Conservation (phyloP, 148 eudicot species). For the Pouteria glomerata region DNA sequence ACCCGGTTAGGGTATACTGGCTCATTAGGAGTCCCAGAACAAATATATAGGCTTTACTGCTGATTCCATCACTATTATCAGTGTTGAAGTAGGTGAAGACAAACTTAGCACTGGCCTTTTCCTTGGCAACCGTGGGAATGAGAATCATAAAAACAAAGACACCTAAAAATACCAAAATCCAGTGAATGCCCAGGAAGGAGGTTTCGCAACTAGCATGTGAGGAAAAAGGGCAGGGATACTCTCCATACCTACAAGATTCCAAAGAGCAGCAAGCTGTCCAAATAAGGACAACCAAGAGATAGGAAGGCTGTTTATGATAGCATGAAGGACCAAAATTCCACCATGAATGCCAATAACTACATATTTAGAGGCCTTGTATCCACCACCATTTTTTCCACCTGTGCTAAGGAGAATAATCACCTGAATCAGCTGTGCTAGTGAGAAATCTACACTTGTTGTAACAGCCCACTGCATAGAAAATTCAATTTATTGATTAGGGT, state of each 20-base stretch:
- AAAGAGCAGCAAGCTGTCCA: conserved; percentile 88
- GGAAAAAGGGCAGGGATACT: not conserved
- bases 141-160: conserved; percentile 90
- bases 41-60: conserved; percentile 63
- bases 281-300: conserved; percentile 78
- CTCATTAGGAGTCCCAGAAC: conserved; percentile 91
- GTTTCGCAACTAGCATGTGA: not conserved
- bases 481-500: conserved; percentile 7
- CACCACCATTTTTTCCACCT: conserved; percentile 80
- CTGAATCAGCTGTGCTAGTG: conserved; percentile 58
- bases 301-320: conserved; percentile 79
- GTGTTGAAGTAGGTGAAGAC: conserved; percentile 93
- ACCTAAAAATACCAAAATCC: conserved; percentile 37
- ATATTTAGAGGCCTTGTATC: conserved; percentile 79
- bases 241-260: conserved; percentile 70
- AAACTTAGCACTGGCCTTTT: conserved; percentile 73
- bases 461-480: conserved; percentile 88
- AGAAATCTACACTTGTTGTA: conserved; percentile 75
- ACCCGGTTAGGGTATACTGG: conserved; percentile 87
- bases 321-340: conserved; percentile 69
- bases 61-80: conserved; percentile 62
- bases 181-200: not conserved
- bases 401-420: conserved; percentile 79
- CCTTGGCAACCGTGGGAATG: conserved; percentile 67
- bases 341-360: conserved; percentile 72